phyloP scores from a whole-genome alignment of 768 basidiomycete species.

The Hemileccinum rubropunctum region DNA sequence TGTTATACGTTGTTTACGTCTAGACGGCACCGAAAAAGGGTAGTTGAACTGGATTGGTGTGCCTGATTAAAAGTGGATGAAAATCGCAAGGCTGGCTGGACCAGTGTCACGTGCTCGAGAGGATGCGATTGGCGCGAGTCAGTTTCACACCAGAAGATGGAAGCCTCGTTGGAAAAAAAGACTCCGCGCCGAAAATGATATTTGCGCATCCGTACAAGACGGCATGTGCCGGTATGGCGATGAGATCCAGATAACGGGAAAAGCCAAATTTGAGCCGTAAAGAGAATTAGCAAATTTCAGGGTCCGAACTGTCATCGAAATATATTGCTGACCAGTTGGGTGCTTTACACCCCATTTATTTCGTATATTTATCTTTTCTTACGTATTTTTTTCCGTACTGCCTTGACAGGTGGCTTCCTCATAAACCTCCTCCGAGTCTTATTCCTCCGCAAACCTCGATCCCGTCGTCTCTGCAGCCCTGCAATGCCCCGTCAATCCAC shows the following conservation, averaged over 20 bases:
- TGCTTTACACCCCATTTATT: conserved; percentile 24
- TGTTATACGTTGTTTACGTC: conserved; percentile 25
- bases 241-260: conserved; percentile 31
- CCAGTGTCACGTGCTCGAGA: conserved; percentile 5
- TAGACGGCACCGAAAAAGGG: conserved; percentile 35
- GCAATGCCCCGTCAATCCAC: conserved; percentile 33
- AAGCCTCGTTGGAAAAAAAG: conserved; percentile 19
- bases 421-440: conserved; percentile 29
- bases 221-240: conserved; percentile 26
- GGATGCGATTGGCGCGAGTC: neutral
- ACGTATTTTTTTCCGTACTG: conserved; percentile 37
- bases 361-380: conserved; percentile 25
- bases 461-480: conserved; percentile 30
- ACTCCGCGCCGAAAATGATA: conserved; percentile 32
- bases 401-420: conserved; percentile 36
- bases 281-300: conserved; percentile 30
- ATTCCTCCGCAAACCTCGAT: conserved; percentile 25
- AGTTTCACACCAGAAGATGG: conserved; percentile 17
- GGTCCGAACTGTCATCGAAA: conserved; percentile 31
- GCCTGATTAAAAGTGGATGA: conserved; percentile 26
- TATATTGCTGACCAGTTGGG: conserved; percentile 20
- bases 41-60: conserved; percentile 18
- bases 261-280: conserved; percentile 34
- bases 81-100: conserved; percentile 16
- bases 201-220: conserved; percentile 25